Conservation (phyloP, 139 green algal genomes). For the Chlamydomonas incerta region DNA sequence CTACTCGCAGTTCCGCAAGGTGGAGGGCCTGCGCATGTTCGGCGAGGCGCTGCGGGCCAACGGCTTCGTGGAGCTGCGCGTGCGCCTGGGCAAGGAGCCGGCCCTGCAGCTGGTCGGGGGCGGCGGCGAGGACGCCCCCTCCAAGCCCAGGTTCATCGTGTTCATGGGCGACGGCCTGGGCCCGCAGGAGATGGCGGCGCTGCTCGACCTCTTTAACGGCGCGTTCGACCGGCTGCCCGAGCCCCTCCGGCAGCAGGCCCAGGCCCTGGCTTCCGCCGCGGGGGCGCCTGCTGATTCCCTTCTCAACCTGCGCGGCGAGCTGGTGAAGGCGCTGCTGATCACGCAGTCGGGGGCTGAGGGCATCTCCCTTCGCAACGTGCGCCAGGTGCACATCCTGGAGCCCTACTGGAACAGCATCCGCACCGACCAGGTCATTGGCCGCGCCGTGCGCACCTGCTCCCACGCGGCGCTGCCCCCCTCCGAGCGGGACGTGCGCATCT, state of each 20-base stretch:
- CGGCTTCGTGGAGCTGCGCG: neutral
- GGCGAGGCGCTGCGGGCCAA: neutral
- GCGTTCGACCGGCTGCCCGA: neutral
- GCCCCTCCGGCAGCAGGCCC: no score
- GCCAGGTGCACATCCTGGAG: slow-evolving; percentile 46
- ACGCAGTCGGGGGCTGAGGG: slow-evolving; percentile 20
- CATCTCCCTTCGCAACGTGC: slow-evolving; percentile 29
- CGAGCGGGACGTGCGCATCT: slow-evolving; percentile 6
- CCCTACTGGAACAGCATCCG: slow-evolving; percentile 32
- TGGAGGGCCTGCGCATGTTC: slow-evolving; percentile 13
- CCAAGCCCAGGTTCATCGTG: no score
- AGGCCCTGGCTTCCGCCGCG: no score
- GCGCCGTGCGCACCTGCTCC: neutral
- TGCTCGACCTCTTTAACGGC: slow-evolving; percentile 29
- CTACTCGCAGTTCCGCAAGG: slow-evolving; percentile 23
- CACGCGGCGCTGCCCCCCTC: neutral
- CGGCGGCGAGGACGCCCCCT: no score
- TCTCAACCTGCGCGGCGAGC: neutral
- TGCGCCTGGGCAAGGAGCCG: no score
- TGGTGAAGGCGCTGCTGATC: slow-evolving; percentile 12
- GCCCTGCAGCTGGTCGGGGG: no score
- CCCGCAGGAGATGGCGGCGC: no score
- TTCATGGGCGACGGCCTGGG: no score
- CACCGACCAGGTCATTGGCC: slow-evolving; percentile 38
- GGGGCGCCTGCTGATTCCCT: no score